phyloP scores from a whole-genome alignment of 345 rosid genomes.

The Arabis alpina region DNA sequence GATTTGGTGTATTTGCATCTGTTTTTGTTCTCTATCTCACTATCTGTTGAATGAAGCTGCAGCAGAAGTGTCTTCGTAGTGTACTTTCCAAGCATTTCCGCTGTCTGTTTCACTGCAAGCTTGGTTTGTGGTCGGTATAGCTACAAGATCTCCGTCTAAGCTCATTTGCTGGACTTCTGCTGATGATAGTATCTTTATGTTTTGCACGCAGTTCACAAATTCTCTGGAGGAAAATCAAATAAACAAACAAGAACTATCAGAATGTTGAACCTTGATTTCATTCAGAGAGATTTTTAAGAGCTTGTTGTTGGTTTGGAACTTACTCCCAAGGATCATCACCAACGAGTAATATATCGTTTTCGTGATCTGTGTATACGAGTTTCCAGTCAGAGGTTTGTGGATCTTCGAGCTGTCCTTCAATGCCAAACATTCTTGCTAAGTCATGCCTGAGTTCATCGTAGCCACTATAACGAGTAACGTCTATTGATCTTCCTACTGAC shows the following conservation, averaged over 20 bases:
- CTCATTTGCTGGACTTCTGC: conserved; percentile 96
- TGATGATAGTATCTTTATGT: conserved; percentile 91
- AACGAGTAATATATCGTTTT: conserved; percentile 89
- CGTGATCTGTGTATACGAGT: conserved; percentile 90
- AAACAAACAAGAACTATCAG: conserved; percentile 24
- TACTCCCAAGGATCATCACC: conserved; percentile 99
- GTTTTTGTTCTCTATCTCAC: background rate
- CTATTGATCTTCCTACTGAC: conserved; percentile 94
- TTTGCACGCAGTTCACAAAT: conserved; percentile 75
- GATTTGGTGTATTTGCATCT: conserved; percentile 27
- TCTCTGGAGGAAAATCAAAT: conserved; percentile 28
- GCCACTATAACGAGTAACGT: conserved; percentile 77
- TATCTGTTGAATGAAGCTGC: conserved; percentile 86
- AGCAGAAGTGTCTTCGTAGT: conserved; percentile 78
- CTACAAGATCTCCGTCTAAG: conserved; percentile 86
- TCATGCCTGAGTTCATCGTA: conserved; percentile 88
- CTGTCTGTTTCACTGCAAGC: conserved; percentile 88
- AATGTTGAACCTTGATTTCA: conserved; percentile 2
- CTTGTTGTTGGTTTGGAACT: conserved; percentile 39
- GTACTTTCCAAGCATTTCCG: conserved; percentile 88
- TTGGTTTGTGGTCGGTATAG: conserved; percentile 68
- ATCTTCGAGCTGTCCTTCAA: conserved; percentile 95
- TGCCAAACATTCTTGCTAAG: conserved; percentile 93
- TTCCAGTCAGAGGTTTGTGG: conserved; percentile 93
- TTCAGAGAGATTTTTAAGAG: background rate